These are phyloP conservation scores for Ramularia endophylla DNA, from an alignment of 2,329 filamentous ascomycete genomes.

Conservation along the genomic window DNA sequence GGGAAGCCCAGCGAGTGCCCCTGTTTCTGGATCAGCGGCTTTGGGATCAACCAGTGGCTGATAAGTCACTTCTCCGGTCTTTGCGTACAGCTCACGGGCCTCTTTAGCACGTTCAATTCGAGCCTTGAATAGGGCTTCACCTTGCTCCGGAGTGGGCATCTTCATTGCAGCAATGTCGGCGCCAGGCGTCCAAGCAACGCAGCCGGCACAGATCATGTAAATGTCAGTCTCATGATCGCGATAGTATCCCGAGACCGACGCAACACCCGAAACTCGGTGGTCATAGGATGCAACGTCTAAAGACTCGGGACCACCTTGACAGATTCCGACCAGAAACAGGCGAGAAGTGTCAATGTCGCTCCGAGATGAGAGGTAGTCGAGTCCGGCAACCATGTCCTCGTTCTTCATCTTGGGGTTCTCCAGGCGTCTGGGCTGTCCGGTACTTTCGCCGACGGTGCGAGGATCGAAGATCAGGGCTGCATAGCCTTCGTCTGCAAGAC, in stretches of 20 bases:
- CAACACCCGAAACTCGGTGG: slow-evolving; percentile 2
- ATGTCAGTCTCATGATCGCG: slow-evolving; percentile 6
- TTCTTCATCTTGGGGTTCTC: slow-evolving; percentile 10
- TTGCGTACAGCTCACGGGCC: not conserved
- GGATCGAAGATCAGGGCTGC: slow-evolving; percentile 9
- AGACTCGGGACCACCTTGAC: slow-evolving; percentile 5
- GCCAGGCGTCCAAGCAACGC: slow-evolving; percentile 4
- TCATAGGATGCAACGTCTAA: slow-evolving; percentile 6
- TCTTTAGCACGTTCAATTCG: not conserved
- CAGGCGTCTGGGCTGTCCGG: slow-evolving; percentile 3
- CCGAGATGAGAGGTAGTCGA: slow-evolving; percentile 5
- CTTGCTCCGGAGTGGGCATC: slow-evolving; percentile 6
- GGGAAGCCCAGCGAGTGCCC: slow-evolving; percentile 2
- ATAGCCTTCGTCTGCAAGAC: slow-evolving; percentile 7
- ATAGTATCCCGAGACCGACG: slow-evolving; percentile 5
- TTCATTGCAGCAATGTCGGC: slow-evolving; percentile 3
- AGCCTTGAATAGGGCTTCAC: not conserved
- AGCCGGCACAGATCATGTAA: slow-evolving; percentile 7
- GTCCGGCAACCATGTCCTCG: slow-evolving; percentile 4
- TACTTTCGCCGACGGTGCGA: slow-evolving; percentile 6
- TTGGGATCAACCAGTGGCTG: slow-evolving; percentile 5
- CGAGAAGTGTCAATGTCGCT: slow-evolving; percentile 1
- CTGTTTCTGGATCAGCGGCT: slow-evolving; percentile 2
- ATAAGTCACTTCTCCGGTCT: slow-evolving; percentile 1
- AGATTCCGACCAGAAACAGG: slow-evolving; percentile 7